Conservation (phyloP, 176 grass and related monocot species). For the Olyra latifolia region DNA sequence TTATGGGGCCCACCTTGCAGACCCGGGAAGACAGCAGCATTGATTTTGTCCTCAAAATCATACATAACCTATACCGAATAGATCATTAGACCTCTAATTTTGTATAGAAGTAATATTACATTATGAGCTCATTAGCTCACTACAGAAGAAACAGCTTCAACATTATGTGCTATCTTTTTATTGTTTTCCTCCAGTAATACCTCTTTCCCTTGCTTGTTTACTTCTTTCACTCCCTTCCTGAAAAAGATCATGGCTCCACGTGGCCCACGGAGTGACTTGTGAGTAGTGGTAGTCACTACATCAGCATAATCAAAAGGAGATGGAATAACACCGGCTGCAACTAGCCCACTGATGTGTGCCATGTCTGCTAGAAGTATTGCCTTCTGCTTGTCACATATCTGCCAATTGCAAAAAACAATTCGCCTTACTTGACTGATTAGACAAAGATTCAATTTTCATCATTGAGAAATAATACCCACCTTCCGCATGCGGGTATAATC, state of each 20-base stretch:
- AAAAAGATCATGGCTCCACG: conserved; percentile 99
- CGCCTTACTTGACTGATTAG: conserved; percentile 32
- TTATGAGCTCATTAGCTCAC: background rate
- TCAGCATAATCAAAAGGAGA: conserved; percentile 98
- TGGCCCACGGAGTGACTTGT: conserved; percentile 97
- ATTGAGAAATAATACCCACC: conserved; percentile 46
- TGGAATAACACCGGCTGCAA: conserved; percentile 87
- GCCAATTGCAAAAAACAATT: conserved; percentile 28
- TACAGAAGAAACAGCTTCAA: conserved; percentile 27
- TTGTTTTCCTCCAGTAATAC: conserved; percentile 31
- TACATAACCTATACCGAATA: conserved; percentile 70
- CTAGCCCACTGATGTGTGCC: conserved; percentile 98
- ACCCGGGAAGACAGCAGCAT: conserved; percentile 94
- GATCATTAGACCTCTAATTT: conserved; percentile 23
- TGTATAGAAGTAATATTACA: background rate
- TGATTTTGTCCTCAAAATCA: conserved; percentile 96
- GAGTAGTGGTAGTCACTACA: conserved; percentile 97
- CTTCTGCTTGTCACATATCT: conserved; percentile 99
- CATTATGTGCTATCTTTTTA: conserved; percentile 25
- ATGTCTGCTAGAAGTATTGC: conserved; percentile 97
- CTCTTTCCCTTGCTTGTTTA: conserved; percentile 95
- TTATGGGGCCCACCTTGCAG: conserved; percentile 99
- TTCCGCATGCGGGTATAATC: conserved; percentile 90
- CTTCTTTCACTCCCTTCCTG: conserved; percentile 91
- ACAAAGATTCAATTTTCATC: background rate